phyloP scores from a whole-genome alignment of 2,329 filamentous ascomycete genomes.

The Verticillium zaregamsianum region DNA sequence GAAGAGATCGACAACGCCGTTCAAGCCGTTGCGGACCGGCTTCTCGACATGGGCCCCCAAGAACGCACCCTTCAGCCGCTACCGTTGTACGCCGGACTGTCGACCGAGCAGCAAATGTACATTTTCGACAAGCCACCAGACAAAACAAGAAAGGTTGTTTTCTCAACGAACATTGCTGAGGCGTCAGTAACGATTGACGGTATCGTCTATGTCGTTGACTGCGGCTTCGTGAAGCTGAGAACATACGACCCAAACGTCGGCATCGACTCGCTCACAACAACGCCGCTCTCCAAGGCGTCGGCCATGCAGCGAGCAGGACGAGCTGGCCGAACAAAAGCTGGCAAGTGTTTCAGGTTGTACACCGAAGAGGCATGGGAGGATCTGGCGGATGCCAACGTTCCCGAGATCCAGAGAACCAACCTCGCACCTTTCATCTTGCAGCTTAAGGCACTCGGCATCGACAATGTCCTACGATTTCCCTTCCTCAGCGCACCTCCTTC shows the following conservation, averaged over 20 bases:
- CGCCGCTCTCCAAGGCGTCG: constrained; percentile 82
- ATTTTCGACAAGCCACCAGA: constrained; percentile 82
- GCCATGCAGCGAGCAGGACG: constrained; percentile 89
- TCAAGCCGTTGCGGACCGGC: constrained; percentile 55
- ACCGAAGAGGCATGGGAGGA: constrained; percentile 67
- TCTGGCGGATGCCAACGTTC: constrained; percentile 70
- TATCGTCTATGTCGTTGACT: constrained; percentile 86
- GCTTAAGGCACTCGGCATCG: constrained; percentile 90
- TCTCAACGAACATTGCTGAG: constrained; percentile 94
- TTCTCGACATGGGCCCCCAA: constrained; percentile 27
- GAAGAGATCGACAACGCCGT: constrained; percentile 86
- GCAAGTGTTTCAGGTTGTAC: constrained; percentile 93
- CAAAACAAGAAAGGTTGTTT: constrained; percentile 83
- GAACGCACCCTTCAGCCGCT: constrained; percentile 62
- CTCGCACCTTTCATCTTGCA: constrained; percentile 85
- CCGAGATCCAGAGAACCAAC: constrained; percentile 90
- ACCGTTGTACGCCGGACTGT: constrained; percentile 83
- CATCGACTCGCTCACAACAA: constrained; percentile 81
- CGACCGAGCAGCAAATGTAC: constrained; percentile 90
- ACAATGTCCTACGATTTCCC: constrained; percentile 88
- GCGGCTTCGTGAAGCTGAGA: constrained; percentile 84
- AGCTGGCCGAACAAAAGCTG: constrained; percentile 81
- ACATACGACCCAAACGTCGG: constrained; percentile 80
- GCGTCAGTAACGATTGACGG: constrained; percentile 92
- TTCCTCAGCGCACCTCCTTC: constrained; percentile 84